Evolutionary conservation across 768 basidiomycete genomes (phyloP).

Genomic region (Trametes cubensis): DNA sequence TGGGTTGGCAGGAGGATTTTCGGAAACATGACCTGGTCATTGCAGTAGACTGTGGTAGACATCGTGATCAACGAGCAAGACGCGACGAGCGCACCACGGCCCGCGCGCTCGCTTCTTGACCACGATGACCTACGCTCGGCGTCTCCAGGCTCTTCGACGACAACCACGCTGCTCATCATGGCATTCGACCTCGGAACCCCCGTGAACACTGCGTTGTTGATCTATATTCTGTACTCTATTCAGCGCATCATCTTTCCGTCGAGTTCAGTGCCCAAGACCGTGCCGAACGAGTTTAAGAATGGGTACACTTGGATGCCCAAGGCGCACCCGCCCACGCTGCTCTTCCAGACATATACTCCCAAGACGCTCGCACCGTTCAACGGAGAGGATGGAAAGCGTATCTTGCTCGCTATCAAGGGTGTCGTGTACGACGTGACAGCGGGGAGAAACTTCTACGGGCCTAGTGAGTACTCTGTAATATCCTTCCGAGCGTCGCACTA

Average conservation of each 20-base stretch:
- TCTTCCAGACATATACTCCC: constrained; percentile 81
- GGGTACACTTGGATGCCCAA: constrained; percentile 94
- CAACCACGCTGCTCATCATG: constrained; percentile 28
- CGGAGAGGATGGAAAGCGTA: constrained; percentile 66
- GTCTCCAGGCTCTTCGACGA: background rate
- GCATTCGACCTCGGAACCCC: constrained; percentile 63
- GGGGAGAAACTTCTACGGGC: constrained; percentile 92
- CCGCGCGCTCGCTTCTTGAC: constrained; percentile 6
- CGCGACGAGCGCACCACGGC: background rate
- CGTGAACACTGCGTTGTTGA: constrained; percentile 74
- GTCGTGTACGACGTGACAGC: constrained; percentile 92
- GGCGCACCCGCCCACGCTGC: constrained; percentile 72
- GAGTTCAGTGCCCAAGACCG: constrained; percentile 47
- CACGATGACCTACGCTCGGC: background rate
- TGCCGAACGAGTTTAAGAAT: constrained; percentile 73
- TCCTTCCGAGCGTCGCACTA: background rate
- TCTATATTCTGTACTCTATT: constrained; percentile 79
- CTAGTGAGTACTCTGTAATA: constrained; percentile 59
- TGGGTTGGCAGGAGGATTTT: background rate
- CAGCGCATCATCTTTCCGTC: constrained; percentile 76
- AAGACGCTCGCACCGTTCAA: constrained; percentile 70
- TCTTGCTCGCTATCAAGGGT: constrained; percentile 84
- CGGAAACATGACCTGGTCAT: constrained; percentile 18
- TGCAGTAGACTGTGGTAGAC: background rate
- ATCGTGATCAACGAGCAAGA: constrained; percentile 16